Evolutionary conservation across 2,329 filamentous ascomycete genomes (phyloP).

Genomic region (Pestalotiopsis sp.): DNA sequence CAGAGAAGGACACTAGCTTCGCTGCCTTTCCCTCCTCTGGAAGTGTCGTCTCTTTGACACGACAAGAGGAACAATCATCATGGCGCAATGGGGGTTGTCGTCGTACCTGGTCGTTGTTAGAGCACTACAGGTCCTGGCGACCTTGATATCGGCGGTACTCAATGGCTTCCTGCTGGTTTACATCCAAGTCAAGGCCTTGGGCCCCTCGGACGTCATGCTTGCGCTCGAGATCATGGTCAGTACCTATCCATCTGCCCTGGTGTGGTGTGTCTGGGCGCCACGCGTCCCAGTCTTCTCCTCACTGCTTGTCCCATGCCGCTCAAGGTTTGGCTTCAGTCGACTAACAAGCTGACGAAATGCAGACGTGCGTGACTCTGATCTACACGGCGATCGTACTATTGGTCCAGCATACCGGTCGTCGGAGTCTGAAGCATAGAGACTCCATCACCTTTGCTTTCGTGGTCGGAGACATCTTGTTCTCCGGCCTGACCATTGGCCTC

Average conservation of each 20-base stretch:
- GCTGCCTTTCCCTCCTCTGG: not conserved
- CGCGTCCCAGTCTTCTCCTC: not conserved
- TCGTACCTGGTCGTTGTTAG: constrained; percentile 34
- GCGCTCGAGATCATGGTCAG: constrained; percentile 36
- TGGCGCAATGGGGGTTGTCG: constrained; percentile 29
- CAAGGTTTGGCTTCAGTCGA: not conserved
- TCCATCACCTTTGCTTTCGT: constrained; percentile 27
- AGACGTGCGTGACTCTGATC: constrained; percentile 30
- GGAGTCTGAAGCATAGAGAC: constrained; percentile 21
- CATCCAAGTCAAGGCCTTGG: constrained; percentile 26
- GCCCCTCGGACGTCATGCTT: constrained; percentile 27
- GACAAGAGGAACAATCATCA: constrained; percentile 10
- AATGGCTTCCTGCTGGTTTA: constrained; percentile 35
- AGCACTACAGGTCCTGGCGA: constrained; percentile 30
- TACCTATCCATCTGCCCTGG: constrained; percentile 10
- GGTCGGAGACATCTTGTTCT: constrained; percentile 31
- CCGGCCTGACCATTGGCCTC: constrained; percentile 29
- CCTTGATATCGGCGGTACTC: constrained; percentile 29
- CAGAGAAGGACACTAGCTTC: not conserved
- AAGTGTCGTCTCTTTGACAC: not conserved
- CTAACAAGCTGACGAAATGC: constrained; percentile 11
- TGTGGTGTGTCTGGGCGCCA: not conserved
- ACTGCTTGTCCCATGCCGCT: not conserved
- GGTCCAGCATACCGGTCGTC: constrained; percentile 29
- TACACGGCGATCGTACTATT: constrained; percentile 33